Percentiles rank a stretch among this genome's conserved stretches.
phyloP scores from a whole-genome alignment of 2,329 filamentous ascomycete genomes.

The Aspergillus bombycis region DNA sequence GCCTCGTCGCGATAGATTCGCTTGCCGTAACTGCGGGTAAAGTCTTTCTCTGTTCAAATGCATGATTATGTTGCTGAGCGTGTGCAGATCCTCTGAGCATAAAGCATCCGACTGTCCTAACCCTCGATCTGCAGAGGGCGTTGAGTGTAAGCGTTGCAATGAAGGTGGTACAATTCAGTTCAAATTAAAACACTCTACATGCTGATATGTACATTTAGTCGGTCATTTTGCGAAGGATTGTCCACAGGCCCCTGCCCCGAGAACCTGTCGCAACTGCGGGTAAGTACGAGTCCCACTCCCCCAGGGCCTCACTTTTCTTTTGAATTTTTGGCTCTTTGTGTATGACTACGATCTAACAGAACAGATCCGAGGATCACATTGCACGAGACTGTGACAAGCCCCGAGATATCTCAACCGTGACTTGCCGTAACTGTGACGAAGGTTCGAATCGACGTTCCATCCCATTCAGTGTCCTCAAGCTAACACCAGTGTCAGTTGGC shows the following conservation, averaged over 20 bases:
- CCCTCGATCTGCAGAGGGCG: constrained; percentile 45
- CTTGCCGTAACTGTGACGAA: constrained; percentile 51
- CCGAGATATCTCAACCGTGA: constrained; percentile 43
- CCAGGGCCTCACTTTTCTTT: neutral
- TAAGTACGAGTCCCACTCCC: constrained; percentile 22
- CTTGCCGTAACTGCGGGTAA: constrained; percentile 59
- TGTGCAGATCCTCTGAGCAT: constrained; percentile 46
- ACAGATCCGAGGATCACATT: constrained; percentile 46
- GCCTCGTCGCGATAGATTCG: constrained; percentile 39
- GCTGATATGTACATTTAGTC: constrained; percentile 27
- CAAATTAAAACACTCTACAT: neutral
- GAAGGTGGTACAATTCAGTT: constrained; percentile 34
- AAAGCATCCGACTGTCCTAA: constrained; percentile 53
- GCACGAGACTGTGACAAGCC: constrained; percentile 48
- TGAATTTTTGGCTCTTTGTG: neutral
- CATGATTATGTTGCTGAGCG: constrained; percentile 20
- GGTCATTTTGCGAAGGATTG: constrained; percentile 54
- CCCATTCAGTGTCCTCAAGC: neutral
- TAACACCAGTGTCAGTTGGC: constrained; percentile 35
- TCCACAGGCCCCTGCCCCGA: constrained; percentile 37
- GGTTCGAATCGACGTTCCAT: constrained; percentile 26
- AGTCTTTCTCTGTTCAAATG: constrained; percentile 11
- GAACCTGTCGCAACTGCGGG: constrained; percentile 51
- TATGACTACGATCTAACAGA: constrained; percentile 18
- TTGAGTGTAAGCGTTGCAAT: constrained; percentile 51